Base-by-base conservation (phyloP, 345 rosid species). In the Salix suchowensis region DNA sequence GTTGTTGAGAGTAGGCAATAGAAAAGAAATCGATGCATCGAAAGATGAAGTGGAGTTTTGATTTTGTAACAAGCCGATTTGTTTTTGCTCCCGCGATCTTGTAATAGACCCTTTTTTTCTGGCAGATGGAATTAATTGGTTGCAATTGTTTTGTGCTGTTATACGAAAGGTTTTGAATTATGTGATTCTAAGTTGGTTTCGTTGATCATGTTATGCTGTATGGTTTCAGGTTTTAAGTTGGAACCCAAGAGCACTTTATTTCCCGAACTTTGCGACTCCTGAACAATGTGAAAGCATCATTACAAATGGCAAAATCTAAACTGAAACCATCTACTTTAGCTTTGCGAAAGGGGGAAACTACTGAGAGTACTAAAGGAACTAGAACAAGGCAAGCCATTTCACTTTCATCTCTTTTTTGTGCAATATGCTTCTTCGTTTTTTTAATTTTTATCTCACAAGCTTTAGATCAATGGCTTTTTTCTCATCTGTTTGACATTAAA, bases 241-340 rank as follows among this genome's bases (percentile, higher is more conserved):
- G 96, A 86, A 75, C 76, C 96, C 96, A 36, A 82, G 92, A 73
- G 96, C 92, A 73, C 77, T 88, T 70, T 89, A 89, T 80, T 91
- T 91, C 76, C 96, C 96, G 0, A 83, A 82, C 70, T 91, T 91
- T 74, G 96, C 92, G 14, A 84, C 84, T 52, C 77, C 86, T 24
- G 87, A 87, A 76, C 96, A 91, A 82, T 89, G 94, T 50, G 32
- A 85, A 79, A 78, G 37, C 44, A 73, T 91, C 78, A 84, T 91
- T 71, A 82, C 24, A 79, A 79, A 84, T 76, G 78, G 93, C 90
- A 1, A 84, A 87, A 84, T n/a, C 68, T 44, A 82, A 61, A 65
- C 87, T 91, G 67, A 88, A 68, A 79, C 96, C 96, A 58, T 89
- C 96, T 74, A 60, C 73, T 64, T 60, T 91, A 79, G 96, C 96